A percentile compares a stretch with the other conserved stretches of the same genome.
These are phyloP conservation scores for Haplographium delicatum DNA, from an alignment of 495 filamentous ascomycete genomes.

Conservation along the genomic window DNA sequence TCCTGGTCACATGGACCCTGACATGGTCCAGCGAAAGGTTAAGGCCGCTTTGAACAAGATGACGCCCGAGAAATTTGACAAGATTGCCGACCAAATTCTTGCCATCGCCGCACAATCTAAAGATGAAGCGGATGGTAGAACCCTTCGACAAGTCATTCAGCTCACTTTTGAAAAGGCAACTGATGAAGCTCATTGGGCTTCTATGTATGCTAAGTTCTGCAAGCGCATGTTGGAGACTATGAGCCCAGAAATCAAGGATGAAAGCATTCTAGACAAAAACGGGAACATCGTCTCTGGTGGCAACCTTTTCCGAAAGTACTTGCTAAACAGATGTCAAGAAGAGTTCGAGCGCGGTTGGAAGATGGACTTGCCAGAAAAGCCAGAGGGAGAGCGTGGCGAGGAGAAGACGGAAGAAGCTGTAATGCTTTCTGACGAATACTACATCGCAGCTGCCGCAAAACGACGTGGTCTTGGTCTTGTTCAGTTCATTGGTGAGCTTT, in stretches of 20 bases:
- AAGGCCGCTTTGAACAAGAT: constrained; percentile 99
- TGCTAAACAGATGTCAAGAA: constrained; percentile 97
- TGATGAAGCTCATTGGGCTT: constrained; percentile 97
- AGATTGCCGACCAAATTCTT: constrained; percentile 88
- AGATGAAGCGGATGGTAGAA: constrained; percentile 89
- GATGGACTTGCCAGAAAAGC: constrained; percentile 73
- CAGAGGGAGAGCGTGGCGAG: constrained; percentile 58
- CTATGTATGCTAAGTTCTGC: constrained; percentile 99
- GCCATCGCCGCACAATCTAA: constrained; percentile 91
- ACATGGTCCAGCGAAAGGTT: constrained; percentile 96
- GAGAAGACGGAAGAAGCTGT: constrained; percentile 58
- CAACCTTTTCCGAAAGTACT: constrained; percentile 93
- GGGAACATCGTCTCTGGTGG: constrained; percentile 86
- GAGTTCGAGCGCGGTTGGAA: constrained; percentile 99
- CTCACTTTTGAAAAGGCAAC: constrained; percentile 99
- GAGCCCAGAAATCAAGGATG: constrained; percentile 92
- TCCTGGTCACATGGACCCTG: constrained; percentile 67
- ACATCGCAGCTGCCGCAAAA: constrained; percentile 91
- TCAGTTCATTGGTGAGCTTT: constrained; percentile 98
- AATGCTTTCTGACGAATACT: constrained; percentile 96
- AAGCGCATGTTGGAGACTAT: constrained; percentile 94
- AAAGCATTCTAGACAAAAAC: constrained; percentile 81
- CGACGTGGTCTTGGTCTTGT: constrained; percentile 94
- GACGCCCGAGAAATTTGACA: constrained; percentile 98
- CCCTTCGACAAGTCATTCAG: constrained; percentile 94